Evolutionary conservation across 1,139 yeast species (phyloP), one percentile per base, ranked within the genome.

Genomic region (Sugiyamaella japonica): DNA sequence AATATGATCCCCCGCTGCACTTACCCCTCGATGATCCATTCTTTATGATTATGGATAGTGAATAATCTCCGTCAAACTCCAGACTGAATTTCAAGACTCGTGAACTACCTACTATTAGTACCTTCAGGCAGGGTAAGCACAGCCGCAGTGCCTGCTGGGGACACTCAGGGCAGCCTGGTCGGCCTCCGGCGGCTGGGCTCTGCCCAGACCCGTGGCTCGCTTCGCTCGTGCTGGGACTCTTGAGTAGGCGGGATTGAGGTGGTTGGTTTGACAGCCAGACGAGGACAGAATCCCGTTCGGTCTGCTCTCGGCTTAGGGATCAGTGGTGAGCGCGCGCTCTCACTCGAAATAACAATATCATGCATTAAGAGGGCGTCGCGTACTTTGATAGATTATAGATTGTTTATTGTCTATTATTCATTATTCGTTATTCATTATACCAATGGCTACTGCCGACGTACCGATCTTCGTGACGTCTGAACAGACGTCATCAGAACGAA

Each of bases 401-500:
- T 20, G 25, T 20, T 20, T 20, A 20, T 20, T 20, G 6, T 20
- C 6, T 20, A 20, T 20, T 20, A 20, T 20, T 20, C 25, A 20
- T 20, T 20, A 20, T 20, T 20, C 6, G 6, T 20, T 20, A 6
- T 6, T 20, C 6, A 29, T 29, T 29, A 12, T 3, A 29, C n/a
- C 3, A 29, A 45, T 45, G 49, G 49, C 41, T 4, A 45, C 56
- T 60, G 46, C 54, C 20, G 68, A 65, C 43, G 57, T 86, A 48
- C 76, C 73, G 37, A 76, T 86, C 4, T 80, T 78, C 60, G 73
- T 87, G 38, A 83, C 89, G 1, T 85, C 93, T 0, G 79, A 77
- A 41, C 73, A 83, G 62, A 85, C 88, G 1, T 80, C 86, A 5
- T 84, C 95, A 1, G 95, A 87, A 66, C 72, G 93, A 48, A 73